Base-by-base conservation (phyloP, 2,329 filamentous ascomycete species). In the Mycosphaerelloides madeirae region DNA sequence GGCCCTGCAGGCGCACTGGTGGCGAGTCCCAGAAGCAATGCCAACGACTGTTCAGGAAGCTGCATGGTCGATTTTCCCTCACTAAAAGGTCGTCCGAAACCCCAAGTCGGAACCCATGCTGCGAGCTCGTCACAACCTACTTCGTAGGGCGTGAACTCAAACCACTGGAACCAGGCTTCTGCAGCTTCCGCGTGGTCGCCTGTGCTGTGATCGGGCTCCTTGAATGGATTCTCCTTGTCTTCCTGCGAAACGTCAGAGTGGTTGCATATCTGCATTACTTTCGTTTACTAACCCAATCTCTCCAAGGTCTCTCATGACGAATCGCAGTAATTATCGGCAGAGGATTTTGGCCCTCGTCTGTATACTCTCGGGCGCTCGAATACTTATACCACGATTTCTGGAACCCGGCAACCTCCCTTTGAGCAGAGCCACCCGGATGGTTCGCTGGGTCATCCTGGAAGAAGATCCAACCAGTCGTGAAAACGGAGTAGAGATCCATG, bases 141-240 rank as follows among this genome's bases (percentile, higher is more conserved):
- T 46, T 65, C 62, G 44, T 64, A 63, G 1, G 64, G 63, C 4
- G 59, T 61, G 41, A 63, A 54, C 44, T 64, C 61, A 43, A 60
- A 64, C 60, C 63, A 66, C 38, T 65, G 64, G 46, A 64, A 66
- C 62, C 63, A 65, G 28, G 57, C 55, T 53, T 67, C 65, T 36
- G 56, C 44, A 22, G 59, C 63, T 19, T 58, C 60, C 16, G 63
- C 58, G 36, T 58, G 55, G 34, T 61, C 56, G 13, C 50, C 50
- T 12, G 52, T 35, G 13, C 44, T 38, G 33, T 56, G 48, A 58
- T 58, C 44, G 7, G 52, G 41, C 9, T 61, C 52, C 16, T 56
- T 49, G 48, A 60, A 60, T 15, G 58, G 55, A 43, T 59, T 50
- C 38, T 59, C 52, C 12, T 50, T 46, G 45, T 59, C 57, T 11